Evolutionary conservation across 2,329 filamentous ascomycete species (phyloP), one percentile per base, ranked within the genome.

Genomic region (Claviceps sp.): DNA sequence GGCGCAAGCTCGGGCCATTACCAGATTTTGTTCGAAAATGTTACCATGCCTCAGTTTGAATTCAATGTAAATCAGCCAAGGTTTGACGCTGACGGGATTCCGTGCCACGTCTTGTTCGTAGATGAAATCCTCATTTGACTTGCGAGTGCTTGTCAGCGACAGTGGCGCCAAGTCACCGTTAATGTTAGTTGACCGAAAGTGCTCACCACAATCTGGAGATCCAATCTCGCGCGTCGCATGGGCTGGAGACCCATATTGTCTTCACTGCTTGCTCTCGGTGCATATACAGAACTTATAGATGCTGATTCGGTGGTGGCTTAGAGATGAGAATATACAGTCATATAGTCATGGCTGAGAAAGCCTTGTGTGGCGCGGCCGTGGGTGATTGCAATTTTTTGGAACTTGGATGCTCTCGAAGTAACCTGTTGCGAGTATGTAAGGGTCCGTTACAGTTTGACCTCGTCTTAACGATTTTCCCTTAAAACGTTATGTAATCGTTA

Each of bases 91-190:
- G 62, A 84, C 85, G 8, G 83, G 81, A 62, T 94, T 88, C 60
- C 90, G 87, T 58, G 93, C 74, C 55, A 97, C 82, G 68, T 98
- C 93, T 70, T 96, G 90, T 72, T 98, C 94, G 75, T 97, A 98
- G 55, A 95, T 80, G 52, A 87, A 84, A 71, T 98, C 93, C 71
- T 94, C 89, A 65, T 89, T 87, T 61, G 82, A 77, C 81, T 91
- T 58, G 2, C 60, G 58, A 61, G 65, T 55, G n/a, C 17, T 48
- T n/a, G 51, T 52, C 34, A 52, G 41, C 40, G 17, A 17, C 30
- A 22, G 22, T 4, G 10, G 11, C 19, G 7, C 8, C 19, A 37
- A 10, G 30, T 16, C 26, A 45, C 14, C 14, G 17, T 47, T 13
- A 8, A 30, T n/a, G 34, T 41, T 10, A 16, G 5, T 37, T n/a